Conservation (phyloP, 306 rosid genomes). For the Rubus idaeus region DNA sequence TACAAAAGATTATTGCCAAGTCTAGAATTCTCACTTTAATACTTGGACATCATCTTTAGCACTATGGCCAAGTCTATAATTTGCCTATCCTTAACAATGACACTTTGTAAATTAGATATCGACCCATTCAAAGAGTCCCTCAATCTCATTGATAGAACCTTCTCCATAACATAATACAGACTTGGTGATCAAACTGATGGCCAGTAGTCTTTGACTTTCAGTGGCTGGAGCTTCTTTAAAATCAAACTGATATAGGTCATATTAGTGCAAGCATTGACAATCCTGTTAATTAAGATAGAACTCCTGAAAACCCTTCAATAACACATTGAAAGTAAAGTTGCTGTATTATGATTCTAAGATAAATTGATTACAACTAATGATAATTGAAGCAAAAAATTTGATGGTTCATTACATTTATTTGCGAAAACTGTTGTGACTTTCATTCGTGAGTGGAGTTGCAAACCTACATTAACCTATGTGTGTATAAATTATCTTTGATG, state of each 20-base stretch:
- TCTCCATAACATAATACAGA: neutral
- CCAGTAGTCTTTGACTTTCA: neutral
- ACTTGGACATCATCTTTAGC: no score
- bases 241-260: no score
- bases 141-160: neutral
- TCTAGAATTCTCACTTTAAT: no score
- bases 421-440: neutral
- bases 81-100: neutral
- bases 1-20: neutral
- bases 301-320: neutral
- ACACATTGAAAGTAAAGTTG: neutral
- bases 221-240: neutral
- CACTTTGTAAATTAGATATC: neutral
- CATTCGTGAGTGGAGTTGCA: neutral
- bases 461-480: neutral
- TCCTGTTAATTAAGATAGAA: neutral
- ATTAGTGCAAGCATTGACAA: neutral
- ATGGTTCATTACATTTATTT: neutral
- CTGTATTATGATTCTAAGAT: neutral
- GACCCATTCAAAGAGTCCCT: neutral
- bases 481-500: neutral
- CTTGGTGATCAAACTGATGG: neutral
- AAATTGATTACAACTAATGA: neutral
- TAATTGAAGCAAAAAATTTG: neutral
- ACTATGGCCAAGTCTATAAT: no score